Base-by-base conservation (phyloP, 2,329 filamentous ascomycete genomes). In the Bipolaris zeicola region DNA sequence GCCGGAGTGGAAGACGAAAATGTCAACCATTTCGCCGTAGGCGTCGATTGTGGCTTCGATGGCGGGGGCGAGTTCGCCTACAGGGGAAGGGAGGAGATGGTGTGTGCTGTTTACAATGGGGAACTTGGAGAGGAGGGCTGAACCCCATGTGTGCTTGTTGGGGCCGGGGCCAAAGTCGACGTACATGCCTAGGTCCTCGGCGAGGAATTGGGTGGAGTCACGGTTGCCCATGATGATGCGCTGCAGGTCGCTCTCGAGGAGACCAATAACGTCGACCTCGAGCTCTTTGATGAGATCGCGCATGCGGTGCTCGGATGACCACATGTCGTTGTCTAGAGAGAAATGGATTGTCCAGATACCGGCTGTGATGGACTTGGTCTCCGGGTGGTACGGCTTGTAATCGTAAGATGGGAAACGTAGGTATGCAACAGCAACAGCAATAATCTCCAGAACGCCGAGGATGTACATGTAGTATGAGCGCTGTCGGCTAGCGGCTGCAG, bases 261-360 rank as follows among this genome's bases (percentile, higher is more conserved):
- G 85, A n/a, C 95, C 95, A 44, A 99, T 85, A 5, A 99, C 91
- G 71, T 99, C 95, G n/a, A 99, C 81, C 77, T 99, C 95, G n/a
- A 96, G 81, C 70, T 98, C 95, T 71, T 91, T 88, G 77, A 96
- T 89, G 13, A 96, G 82, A 79, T 97, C 89, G 56, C 91, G 89
- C 87, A 96, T 96, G 61, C 95, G 92, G 67, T 90, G 87, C 77
- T 99, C 95, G 0, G 94, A 96, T 8, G 91, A 94, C 92, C 92
- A 98, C 93, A 98, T 97, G 75, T 97, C 90, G 68, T 99, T 98
- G 79, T 99, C 95, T 18, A 99, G 86, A 13, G 91, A 93, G 76
- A 99, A 99, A 79, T 99, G 95, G 53, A 98, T 93, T 0, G 95
- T 99, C 95, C 95, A 99, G 75, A 99, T 98, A 66, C 95, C 95